These are phyloP conservation scores for Parastagonospora nodorum DNA, from an alignment of 2,329 filamentous ascomycete genomes.

Conservation along the genomic window DNA sequence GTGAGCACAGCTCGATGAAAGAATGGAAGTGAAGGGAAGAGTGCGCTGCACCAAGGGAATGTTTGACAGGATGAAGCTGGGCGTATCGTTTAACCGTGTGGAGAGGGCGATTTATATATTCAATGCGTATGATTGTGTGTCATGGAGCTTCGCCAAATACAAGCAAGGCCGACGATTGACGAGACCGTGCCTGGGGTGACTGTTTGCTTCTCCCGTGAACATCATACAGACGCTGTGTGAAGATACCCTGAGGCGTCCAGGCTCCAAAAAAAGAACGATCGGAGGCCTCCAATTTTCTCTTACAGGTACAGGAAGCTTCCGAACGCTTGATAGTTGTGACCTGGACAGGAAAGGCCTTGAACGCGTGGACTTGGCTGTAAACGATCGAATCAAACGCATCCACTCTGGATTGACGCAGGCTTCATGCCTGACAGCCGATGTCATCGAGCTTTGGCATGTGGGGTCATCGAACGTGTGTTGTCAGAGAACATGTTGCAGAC, in stretches of 20 bases:
- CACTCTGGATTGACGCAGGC: conserved; percentile 25
- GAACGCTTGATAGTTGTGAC: conserved; percentile 22
- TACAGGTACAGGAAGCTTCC: conserved; percentile 29
- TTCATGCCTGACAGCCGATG: conserved; percentile 23
- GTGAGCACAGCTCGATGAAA: conserved; percentile 45
- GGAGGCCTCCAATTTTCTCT: conserved; percentile 32
- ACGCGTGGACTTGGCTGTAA: conserved; percentile 24
- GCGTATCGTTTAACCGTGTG: conserved; percentile 17
- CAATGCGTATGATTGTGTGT: conserved; percentile 5
- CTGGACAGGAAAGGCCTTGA: conserved; percentile 20
- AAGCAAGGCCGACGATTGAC: conserved; percentile 12
- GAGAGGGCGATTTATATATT: conserved; percentile 29
- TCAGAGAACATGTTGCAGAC: conserved; percentile 45
- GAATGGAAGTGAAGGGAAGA: conserved; percentile 31
- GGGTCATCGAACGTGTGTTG: conserved; percentile 34
- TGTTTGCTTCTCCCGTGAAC: conserved; percentile 34
- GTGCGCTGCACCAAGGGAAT: conserved; percentile 42
- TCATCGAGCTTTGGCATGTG: conserved; percentile 23
- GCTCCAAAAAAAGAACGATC: conserved; percentile 20
- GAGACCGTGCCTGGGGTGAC: conserved; percentile 19
- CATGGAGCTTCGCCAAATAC: conserved; percentile 11
- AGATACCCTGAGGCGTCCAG: conserved; percentile 31
- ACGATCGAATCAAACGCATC: conserved; percentile 43
- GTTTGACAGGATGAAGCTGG: conserved; percentile 18
- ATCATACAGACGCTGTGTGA: conserved; percentile 43